Evolutionary conservation across 257 asterid genomes (phyloP), one percentile per base, ranked within the genome.

Genomic region (Coffea eugenioides): DNA sequence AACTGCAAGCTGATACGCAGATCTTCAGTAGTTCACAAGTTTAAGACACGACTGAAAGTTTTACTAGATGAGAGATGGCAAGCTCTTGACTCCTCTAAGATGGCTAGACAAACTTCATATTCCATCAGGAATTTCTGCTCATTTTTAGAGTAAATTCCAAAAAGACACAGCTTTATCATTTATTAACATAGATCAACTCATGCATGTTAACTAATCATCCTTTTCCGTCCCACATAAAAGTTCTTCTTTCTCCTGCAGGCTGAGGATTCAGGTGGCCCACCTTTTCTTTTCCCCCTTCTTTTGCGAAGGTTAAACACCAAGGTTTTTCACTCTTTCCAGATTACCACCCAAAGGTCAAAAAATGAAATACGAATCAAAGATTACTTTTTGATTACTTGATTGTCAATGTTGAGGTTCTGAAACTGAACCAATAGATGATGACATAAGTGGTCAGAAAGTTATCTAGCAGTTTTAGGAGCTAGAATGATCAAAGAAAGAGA

Each of bases 401-500:
- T 43, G 6, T 43, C 54, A 69, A 9, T 5, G 14, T 41, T 20
- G 52, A 41, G 12, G 69, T 25, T 64, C 39, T 64, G 69, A 64
- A n/a, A 69, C 45, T 0, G 4, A 69, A 39, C 74, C 11, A 8
- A 41, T 31, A 69, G 41, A 9, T 36, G 20, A 43, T 36, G 1
- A 20, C 21, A 21, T 5, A 43, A 2, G 12, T 27, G 70, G 70
- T 3, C 34, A 70, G 45, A 70, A 70, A 36, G 14, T 14, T 6
- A 16, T 8, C 18, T 9, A 25, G 21, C 20, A 41, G 21, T 59
- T 39, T 41, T 3, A 39, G 13, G 27, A 57, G 59, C 69, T 21
- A 31, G 20, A 80, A 46, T 16, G 20, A 54, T 18, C 54, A 76
- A 82, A 75, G 82, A n/a, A 65, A 71, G 81, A 79, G 71, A 69